phyloP scores from a whole-genome alignment of 2,329 filamentous ascomycete genomes.

The Thielaviopsis populi region DNA sequence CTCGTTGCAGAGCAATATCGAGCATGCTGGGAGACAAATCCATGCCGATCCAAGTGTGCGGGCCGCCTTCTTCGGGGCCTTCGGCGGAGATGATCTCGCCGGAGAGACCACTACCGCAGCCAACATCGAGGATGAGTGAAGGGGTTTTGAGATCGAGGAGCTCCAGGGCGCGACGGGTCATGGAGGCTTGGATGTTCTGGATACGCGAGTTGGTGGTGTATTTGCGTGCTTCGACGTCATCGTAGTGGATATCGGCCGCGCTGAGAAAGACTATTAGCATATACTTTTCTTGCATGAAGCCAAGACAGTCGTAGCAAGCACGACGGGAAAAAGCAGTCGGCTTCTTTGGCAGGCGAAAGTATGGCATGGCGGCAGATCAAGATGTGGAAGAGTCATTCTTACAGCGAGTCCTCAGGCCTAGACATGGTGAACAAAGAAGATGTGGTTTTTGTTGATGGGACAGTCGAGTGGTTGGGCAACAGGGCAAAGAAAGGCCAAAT shows the following conservation, averaged over 20 bases:
- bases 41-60: slow-evolving; percentile 95
- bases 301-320: neutral
- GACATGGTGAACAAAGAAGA: slow-evolving; percentile 51
- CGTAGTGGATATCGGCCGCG: slow-evolving; percentile 92
- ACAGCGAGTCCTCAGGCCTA: slow-evolving; percentile 90
- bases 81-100: slow-evolving; percentile 82
- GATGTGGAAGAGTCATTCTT: slow-evolving; percentile 19
- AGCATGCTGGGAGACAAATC: slow-evolving; percentile 93
- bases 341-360: neutral
- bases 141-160: slow-evolving; percentile 68
- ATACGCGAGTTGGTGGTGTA: slow-evolving; percentile 96
- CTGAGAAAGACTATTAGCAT: slow-evolving; percentile 30
- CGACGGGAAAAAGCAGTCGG: neutral
- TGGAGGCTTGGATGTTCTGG: slow-evolving; percentile 82
- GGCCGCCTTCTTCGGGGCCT: slow-evolving; percentile 55
- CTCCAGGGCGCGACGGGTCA: slow-evolving; percentile 86
- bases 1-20: slow-evolving; percentile 80
- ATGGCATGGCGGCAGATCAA: neutral
- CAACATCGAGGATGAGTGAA: slow-evolving; percentile 87
- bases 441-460: neutral
- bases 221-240: slow-evolving; percentile 88
- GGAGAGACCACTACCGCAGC: slow-evolving; percentile 85
- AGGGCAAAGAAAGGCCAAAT: neutral
- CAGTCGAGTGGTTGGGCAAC: neutral
- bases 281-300: neutral